These are phyloP conservation scores for Leccinum variicolor DNA, from an alignment of 768 basidiomycete species.

Conservation along the genomic window DNA sequence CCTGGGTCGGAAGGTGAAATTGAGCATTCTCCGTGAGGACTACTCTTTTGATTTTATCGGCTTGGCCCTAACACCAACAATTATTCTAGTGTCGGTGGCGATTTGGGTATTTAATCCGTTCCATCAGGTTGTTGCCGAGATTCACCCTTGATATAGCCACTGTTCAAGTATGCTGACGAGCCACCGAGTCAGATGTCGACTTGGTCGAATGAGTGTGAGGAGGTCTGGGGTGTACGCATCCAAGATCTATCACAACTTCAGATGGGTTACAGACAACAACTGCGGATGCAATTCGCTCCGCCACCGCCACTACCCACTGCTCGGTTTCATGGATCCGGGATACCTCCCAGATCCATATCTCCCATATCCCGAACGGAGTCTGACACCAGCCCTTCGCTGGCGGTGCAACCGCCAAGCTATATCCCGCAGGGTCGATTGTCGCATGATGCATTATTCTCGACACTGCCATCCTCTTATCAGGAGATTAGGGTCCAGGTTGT, in stretches of 20 bases:
- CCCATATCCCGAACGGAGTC: slow-evolving; percentile 19
- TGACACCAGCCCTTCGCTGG: slow-evolving; percentile 15
- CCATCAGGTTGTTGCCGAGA: slow-evolving; percentile 22
- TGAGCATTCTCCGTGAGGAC: slow-evolving; percentile 44
- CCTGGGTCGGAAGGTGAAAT: slow-evolving; percentile 39
- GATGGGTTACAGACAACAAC: slow-evolving; percentile 12
- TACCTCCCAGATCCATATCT: slow-evolving; percentile 15
- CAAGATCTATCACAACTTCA: slow-evolving; percentile 40
- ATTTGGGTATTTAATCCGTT: slow-evolving; percentile 51
- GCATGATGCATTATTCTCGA: slow-evolving; percentile 36
- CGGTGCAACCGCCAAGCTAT: slow-evolving; percentile 28
- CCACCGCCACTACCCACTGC: slow-evolving; percentile 5
- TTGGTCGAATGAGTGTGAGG: slow-evolving; percentile 64
- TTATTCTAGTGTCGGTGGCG: slow-evolving; percentile 55
- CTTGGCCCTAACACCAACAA: slow-evolving; percentile 5
- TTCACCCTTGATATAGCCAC: slow-evolving; percentile 42
- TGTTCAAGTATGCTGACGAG: slow-evolving; percentile 60
- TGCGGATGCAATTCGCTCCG: slow-evolving; percentile 15
- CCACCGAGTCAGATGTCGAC: slow-evolving; percentile 51
- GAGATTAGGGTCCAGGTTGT: slow-evolving; percentile 16
- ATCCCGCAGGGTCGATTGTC: slow-evolving; percentile 32
- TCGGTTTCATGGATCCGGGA: slow-evolving; percentile 12
- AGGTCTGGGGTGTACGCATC: slow-evolving; percentile 61
- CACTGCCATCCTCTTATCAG: slow-evolving; percentile 11
- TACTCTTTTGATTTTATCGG: slow-evolving; percentile 31